A percentile compares a stretch with the other conserved stretches of the same genome.
Conservation (phyloP, 1,139 yeast species). For the Trichomonascaceae sp. region DNA sequence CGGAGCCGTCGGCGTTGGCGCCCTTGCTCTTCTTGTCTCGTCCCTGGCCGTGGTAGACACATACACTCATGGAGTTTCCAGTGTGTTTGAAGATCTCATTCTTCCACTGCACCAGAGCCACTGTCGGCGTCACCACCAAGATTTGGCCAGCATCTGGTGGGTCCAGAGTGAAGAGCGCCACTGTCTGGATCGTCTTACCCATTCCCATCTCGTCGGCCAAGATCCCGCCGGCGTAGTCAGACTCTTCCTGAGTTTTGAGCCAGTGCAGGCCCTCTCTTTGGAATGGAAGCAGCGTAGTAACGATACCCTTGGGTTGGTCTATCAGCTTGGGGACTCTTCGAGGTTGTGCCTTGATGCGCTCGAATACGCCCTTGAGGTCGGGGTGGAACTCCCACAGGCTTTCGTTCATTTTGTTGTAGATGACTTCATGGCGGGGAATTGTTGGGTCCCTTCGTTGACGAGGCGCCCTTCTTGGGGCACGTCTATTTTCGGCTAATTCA, state of each 20-base stretch:
- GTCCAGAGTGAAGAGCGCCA: conserved; percentile 71
- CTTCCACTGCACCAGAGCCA: conserved; percentile 96
- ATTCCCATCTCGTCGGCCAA: conserved; percentile 99
- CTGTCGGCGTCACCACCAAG: conserved; percentile 92
- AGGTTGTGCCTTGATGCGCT: conserved; percentile 41
- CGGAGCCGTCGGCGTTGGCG: conserved; percentile 13
- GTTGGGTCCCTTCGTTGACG: conserved; percentile 86
- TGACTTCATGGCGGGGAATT: conserved; percentile 25
- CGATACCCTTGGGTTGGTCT: conserved; percentile 69
- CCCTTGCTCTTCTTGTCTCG: conserved; percentile 32
- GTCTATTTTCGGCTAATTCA: too few relatives aligned
- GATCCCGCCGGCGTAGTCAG: conserved; percentile 79
- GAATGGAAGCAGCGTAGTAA: conserved; percentile 65
- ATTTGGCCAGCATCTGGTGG: conserved; percentile 44
- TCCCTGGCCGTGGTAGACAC: conserved; percentile 75
- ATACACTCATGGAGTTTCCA: conserved; percentile 49
- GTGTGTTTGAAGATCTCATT: conserved; percentile 83
- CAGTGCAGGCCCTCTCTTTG: conserved; percentile 89
- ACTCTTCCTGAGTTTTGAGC: conserved; percentile 71
- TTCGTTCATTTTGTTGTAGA: conserved; percentile 29
- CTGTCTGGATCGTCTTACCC: conserved; percentile 97
- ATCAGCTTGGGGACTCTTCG: conserved; percentile 45
- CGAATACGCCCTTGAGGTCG: conserved; percentile 56
- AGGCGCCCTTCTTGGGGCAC: too few relatives aligned
- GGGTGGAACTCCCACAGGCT: conserved; percentile 67